Base-by-base conservation (phyloP, 2,329 filamentous ascomycete genomes). In the Zalaria obscura region DNA sequence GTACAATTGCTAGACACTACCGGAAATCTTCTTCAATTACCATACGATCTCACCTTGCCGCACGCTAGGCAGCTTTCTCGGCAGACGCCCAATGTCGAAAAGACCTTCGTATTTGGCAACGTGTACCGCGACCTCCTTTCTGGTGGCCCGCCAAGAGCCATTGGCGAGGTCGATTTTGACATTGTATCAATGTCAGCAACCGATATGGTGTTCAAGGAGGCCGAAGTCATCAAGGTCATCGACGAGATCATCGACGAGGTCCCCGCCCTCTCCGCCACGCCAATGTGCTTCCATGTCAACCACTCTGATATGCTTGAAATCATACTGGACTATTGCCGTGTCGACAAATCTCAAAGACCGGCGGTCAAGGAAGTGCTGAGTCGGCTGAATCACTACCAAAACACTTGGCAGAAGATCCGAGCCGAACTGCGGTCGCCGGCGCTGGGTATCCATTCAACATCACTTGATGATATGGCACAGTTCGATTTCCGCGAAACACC, bases 161-260 rank as follows among this genome's bases (percentile, higher is more conserved):
- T 85, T 56, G 82, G 84, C 6, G 91, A 96, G 56, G 88, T 93
- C 2, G 88, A 96, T 58, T 98, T 96, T 58, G 91, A 98, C 61
- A 87, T 98, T 45, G 74, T 94, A n/a, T 89, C 87, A 1, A 74
- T 76, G 36, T 46, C 46, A 8, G 80, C 88, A 50, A 80, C 81
- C 1, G 63, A 87, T 4, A 87, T 96, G 53, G 81, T 87, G 1
- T 61, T 95, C 42, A 93, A 93, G 54, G 91, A 98, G 60, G 89
- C 89, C 0, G 89, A 96, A 60, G 80, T 87, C 0, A 75, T 98
- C 50, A 96, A 95, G 53, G 88, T 96, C 2, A 66, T 96, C 25
- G 91, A 98, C 56, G 91, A 98, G 57, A 82, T 95, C 34, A 73
- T 93, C 10, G 72, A 78, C 38, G 74, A 80, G 4, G 88, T 96